Conservation (phyloP, 2,329 filamentous ascomycete genomes). For the Phaeophleospora eucalypticola region DNA sequence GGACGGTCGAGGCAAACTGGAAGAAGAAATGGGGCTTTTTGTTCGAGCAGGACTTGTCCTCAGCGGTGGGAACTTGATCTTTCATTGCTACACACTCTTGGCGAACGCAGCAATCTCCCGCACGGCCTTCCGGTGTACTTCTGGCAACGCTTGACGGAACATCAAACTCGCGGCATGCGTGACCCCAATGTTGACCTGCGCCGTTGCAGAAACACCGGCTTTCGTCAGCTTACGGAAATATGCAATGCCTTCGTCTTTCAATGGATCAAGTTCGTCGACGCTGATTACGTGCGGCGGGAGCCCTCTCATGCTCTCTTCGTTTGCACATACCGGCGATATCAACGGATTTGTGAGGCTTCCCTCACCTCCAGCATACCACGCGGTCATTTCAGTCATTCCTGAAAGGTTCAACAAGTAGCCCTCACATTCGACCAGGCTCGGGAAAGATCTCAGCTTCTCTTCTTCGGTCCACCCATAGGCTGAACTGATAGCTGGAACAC, state of each 20-base stretch:
- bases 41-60: constrained; percentile 19
- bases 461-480: constrained; percentile 20
- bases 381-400: constrained; percentile 11
- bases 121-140: constrained; percentile 20
- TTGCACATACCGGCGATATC: constrained; percentile 32
- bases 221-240: constrained; percentile 23
- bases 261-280: constrained; percentile 31
- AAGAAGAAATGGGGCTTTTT: constrained; percentile 37
- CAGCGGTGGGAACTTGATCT: background rate
- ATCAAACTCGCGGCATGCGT: constrained; percentile 23
- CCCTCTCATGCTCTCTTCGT: constrained; percentile 25
- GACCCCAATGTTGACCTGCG: constrained; percentile 26
- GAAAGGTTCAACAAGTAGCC: constrained; percentile 24
- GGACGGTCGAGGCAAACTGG: constrained; percentile 35
- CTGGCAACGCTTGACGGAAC: constrained; percentile 27
- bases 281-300: constrained; percentile 27
- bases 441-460: constrained; percentile 11
- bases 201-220: constrained; percentile 27
- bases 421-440: constrained; percentile 27
- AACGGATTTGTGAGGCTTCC: constrained; percentile 21
- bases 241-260: constrained; percentile 29
- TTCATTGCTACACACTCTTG: constrained; percentile 11
- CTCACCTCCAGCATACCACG: constrained; percentile 13
- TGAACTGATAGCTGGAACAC: constrained; percentile 11
- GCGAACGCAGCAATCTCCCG: constrained; percentile 22